phyloP scores from a whole-genome alignment of 768 basidiomycete genomes.

The Kwoniella sp. region DNA sequence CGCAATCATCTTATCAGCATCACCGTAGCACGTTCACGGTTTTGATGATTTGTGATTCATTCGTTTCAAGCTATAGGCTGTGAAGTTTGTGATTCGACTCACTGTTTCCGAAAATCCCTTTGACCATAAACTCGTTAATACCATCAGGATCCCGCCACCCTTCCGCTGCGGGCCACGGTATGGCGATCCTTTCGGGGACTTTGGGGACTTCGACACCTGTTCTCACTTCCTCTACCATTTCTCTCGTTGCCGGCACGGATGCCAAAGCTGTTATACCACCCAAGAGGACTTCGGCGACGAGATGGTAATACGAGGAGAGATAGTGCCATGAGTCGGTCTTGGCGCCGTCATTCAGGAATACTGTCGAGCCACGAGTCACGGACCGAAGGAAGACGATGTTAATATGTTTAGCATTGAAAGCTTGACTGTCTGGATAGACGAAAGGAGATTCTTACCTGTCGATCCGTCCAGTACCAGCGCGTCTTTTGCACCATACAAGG shows the following conservation, averaged over 20 bases:
- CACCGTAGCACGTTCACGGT: no score
- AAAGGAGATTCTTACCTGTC: constrained; percentile 15
- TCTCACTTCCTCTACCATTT: constrained; percentile 18
- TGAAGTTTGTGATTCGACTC: constrained; percentile 8
- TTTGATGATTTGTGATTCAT: no score
- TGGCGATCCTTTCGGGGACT: constrained; percentile 15
- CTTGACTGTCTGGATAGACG: no score
- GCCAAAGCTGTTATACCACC: constrained; percentile 14
- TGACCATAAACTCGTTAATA: constrained; percentile 30
- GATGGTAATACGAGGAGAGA: constrained; percentile 22
- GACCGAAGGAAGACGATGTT: no score
- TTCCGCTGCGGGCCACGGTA: constrained; percentile 23
- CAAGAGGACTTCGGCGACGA: constrained; percentile 15
- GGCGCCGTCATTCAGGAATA: constrained; percentile 21
- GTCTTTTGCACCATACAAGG: constrained; percentile 2
- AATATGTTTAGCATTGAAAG: no score
- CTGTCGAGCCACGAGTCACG: no score
- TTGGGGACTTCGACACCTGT: constrained; percentile 18
- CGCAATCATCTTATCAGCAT: no score
- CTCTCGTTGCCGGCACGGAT: constrained; percentile 52
- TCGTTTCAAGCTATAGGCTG: background rate
- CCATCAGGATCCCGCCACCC: constrained; percentile 33
- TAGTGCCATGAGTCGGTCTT: constrained; percentile 19
- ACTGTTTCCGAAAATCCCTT: constrained; percentile 26
- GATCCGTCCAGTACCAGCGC: constrained; percentile 17